phyloP scores from a whole-genome alignment of 2,329 filamentous ascomycete species.

The Aspergillus melleus region DNA sequence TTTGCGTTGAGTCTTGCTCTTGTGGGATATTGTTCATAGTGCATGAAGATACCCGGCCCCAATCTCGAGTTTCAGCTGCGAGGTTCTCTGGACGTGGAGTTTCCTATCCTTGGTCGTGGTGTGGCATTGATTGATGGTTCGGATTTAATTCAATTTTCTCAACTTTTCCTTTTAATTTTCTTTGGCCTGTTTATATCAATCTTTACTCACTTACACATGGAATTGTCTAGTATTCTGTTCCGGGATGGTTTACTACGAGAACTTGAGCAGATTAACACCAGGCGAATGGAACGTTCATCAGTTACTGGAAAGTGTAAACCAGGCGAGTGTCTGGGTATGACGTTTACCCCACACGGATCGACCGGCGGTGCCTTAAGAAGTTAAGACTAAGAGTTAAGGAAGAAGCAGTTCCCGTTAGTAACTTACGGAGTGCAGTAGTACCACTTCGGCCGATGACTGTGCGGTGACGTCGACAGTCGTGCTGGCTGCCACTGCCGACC shows the following conservation, averaged over 20 bases:
- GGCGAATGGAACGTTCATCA: too few species aligned
- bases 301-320: not conserved
- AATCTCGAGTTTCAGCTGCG: slow-evolving; percentile 23
- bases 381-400: not conserved
- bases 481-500: not conserved
- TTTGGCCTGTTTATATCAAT: slow-evolving; percentile 14
- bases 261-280: not conserved
- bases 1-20: not conserved
- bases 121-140: slow-evolving; percentile 21
- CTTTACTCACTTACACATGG: slow-evolving; percentile 4
- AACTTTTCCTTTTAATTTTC: not conserved
- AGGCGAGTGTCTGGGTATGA: slow-evolving; percentile 2
- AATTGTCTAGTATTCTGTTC: not conserved
- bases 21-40: slow-evolving; percentile 30
- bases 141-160: not conserved
- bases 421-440: not conserved
- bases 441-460: slow-evolving; percentile 5
- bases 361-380: not conserved
- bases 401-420: too few species aligned
- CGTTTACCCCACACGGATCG: slow-evolving; percentile 19
- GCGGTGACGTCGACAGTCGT: slow-evolving; percentile 9
- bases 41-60: slow-evolving; percentile 38
- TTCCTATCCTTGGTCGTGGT: slow-evolving; percentile 26
- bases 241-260: not conserved
- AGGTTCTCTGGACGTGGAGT: slow-evolving; percentile 24